Conservation (phyloP, 148 eudicot genomes). For the Simmondsia chinensis region DNA sequence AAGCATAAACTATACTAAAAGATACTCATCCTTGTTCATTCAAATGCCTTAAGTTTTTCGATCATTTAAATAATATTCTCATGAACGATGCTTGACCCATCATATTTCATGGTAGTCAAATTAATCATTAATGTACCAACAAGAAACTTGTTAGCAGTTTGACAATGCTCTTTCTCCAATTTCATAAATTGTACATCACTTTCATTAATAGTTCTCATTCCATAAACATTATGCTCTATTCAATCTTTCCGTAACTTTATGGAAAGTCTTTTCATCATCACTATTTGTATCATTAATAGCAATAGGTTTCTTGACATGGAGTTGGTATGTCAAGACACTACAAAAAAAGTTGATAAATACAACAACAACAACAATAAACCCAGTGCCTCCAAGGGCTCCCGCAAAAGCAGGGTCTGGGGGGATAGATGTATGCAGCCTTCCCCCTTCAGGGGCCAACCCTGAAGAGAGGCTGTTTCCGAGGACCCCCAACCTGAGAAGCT, state of each 20-base stretch:
- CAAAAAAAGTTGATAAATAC: no score
- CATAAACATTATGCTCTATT: no score
- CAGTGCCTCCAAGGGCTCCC: no score
- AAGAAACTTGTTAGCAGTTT: conserved; percentile 8
- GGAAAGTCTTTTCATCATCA: background rate
- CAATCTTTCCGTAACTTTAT: background rate
- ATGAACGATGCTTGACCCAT: conserved; percentile 1
- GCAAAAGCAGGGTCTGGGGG: no score
- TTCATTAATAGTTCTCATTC: no score
- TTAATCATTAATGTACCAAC: conserved; percentile 4
- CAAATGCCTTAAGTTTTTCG: conserved; percentile 6
- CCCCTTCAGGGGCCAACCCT: no score
- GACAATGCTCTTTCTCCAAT: conserved; percentile 1
- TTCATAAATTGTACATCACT: conserved; percentile 3
- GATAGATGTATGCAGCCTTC: no score
- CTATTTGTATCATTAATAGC: background rate
- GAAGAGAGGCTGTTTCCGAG: no score
- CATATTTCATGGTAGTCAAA: conserved; percentile 12
- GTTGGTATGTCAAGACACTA: conserved; percentile 3
- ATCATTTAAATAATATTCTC: conserved; percentile 11
- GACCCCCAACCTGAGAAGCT: no score
- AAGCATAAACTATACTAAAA: conserved; percentile 10
- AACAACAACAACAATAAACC: no score
- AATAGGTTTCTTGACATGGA: background rate
- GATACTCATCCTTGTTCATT: conserved; percentile 7